Evolutionary conservation across 345 rosid genomes (phyloP).

Genomic region (Syzygium oleosum): DNA sequence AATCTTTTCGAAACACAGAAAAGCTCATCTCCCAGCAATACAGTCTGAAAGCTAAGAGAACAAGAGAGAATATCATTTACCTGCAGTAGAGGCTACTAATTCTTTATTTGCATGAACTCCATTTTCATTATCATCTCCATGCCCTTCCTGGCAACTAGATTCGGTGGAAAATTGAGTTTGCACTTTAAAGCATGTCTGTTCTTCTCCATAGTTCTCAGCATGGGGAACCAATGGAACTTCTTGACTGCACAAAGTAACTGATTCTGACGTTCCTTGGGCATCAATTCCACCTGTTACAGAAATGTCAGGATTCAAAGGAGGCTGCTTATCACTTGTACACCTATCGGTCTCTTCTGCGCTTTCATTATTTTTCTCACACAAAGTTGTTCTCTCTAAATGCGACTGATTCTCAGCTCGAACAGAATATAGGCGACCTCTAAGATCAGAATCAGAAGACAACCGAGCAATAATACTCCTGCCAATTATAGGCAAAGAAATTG

Average conservation of each 20-base stretch:
- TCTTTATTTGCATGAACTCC: not conserved
- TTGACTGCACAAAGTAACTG: not conserved
- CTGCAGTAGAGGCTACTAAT: not conserved
- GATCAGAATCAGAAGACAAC: conserved; percentile 46
- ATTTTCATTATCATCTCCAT: not conserved
- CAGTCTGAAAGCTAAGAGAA: not conserved
- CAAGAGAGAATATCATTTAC: not conserved
- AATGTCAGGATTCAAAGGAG: conserved; percentile 7
- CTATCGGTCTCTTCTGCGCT: not conserved
- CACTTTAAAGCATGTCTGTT: not conserved
- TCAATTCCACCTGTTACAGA: conserved; percentile 9
- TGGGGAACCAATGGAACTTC: not conserved
- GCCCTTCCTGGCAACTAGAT: not conserved
- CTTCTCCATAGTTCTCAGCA: not conserved
- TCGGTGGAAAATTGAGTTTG: not conserved
- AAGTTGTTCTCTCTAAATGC: conserved; percentile 12
- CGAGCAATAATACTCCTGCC: conserved; percentile 71
- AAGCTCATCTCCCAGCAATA: not conserved
- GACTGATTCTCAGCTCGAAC: conserved; percentile 16
- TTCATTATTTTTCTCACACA: conserved; percentile 1
- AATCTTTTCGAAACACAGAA: not conserved
- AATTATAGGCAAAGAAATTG: conserved; percentile 66
- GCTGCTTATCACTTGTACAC: conserved; percentile 10
- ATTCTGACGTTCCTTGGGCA: not conserved
- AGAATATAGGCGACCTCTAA: conserved; percentile 29